Evolutionary conservation across 2,329 filamentous ascomycete genomes (phyloP).

Genomic region (Colletotrichum chrysophilum): DNA sequence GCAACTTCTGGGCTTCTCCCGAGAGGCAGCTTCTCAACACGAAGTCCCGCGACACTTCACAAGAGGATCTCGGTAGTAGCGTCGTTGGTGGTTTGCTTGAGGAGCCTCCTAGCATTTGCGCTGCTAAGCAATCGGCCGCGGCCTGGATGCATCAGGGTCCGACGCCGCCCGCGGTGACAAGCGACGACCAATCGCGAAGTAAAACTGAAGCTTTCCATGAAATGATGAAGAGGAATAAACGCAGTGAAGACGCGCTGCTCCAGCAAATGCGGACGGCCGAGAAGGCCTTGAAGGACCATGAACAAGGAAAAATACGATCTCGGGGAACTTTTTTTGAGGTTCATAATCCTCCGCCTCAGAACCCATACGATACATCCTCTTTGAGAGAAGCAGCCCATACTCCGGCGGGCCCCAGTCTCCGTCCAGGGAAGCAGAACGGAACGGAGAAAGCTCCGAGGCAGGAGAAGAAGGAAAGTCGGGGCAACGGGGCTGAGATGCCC

Average conservation of each 20-base stretch:
- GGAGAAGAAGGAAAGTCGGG: too few species aligned
- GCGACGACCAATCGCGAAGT: neutral
- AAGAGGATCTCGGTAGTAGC: too few species aligned
- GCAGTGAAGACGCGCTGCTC: neutral
- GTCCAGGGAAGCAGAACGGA: too few species aligned
- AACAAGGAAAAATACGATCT: too few species aligned
- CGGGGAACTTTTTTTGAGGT: fast-evolving
- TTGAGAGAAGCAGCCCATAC: neutral
- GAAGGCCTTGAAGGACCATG: neutral
- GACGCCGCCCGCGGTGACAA: neutral
- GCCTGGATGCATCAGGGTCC: neutral
- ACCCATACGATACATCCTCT: neutral
- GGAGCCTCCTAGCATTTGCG: neutral
- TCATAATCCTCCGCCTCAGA: neutral
- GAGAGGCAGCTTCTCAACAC: neutral
- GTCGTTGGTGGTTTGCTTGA: too few species aligned
- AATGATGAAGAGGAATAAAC: neutral
- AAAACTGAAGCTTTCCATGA: neutral
- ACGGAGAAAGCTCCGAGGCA: too few species aligned
- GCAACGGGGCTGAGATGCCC: too few species aligned
- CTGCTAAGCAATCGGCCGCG: neutral
- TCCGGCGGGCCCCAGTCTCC: neutral
- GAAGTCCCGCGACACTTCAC: neutral
- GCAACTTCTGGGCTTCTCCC: neutral
- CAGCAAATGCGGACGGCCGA: fast-evolving